Percentiles rank a stretch among this genome's conserved stretches.
phyloP scores from a whole-genome alignment of 768 basidiomycete species.

The Auricularia cornea region DNA sequence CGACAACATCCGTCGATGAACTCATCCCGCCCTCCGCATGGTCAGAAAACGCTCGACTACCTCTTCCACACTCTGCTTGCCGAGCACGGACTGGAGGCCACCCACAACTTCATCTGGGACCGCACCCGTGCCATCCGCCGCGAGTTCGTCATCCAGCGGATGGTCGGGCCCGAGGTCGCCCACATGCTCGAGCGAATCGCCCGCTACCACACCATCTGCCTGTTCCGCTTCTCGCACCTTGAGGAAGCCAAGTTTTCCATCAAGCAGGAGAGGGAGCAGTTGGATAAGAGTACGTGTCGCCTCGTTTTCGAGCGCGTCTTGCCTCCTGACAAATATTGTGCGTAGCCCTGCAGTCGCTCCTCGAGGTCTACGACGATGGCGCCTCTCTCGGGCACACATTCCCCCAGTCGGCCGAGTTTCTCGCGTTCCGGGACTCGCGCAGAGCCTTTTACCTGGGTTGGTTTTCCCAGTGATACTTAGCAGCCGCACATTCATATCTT shows the following conservation, averaged over 20 bases:
- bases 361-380: constrained; percentile 82
- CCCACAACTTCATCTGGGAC: constrained; percentile 84
- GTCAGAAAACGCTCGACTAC: constrained; percentile 81
- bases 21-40: constrained; percentile 2
- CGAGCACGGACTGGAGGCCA: constrained; percentile 55
- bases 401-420: constrained; percentile 89
- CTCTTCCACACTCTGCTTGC: constrained; percentile 78
- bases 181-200: constrained; percentile 91
- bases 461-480: constrained; percentile 25
- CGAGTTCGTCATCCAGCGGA: constrained; percentile 91
- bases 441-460: constrained; percentile 20
- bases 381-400: constrained; percentile 56
- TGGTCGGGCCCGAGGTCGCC: constrained; percentile 67
- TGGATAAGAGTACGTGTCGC: constrained; percentile 78
- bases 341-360: constrained; percentile 81
- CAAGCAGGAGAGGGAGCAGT: constrained; percentile 73
- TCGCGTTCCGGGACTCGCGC: constrained; percentile 56
- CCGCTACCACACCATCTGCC: constrained; percentile 81
- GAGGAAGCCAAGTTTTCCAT: constrained; percentile 38
- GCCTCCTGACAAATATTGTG: background rate
- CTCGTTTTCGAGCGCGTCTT: too few species aligned
- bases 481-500: constrained; percentile 24
- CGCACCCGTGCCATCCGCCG: constrained; percentile 83
- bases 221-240: constrained; percentile 38
- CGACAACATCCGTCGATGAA: background rate